A percentile compares a stretch with the other conserved stretches of the same genome.
These are phyloP conservation scores for Schizonepeta tenuifolia DNA, from an alignment of 257 asterid species.

Conservation along the genomic window DNA sequence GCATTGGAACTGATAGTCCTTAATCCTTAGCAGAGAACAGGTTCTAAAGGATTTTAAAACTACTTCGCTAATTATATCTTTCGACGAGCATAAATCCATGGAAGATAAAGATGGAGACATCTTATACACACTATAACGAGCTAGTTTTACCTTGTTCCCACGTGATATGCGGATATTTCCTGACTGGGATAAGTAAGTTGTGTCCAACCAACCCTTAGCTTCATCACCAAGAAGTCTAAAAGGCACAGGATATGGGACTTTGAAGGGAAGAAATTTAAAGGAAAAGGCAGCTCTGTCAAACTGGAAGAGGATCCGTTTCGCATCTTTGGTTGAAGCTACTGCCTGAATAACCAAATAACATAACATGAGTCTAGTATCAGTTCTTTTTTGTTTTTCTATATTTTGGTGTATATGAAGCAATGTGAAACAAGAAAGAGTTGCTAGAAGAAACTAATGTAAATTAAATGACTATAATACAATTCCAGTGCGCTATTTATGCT, in stretches of 20 bases:
- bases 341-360: conserved; percentile 54
- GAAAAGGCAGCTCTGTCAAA: conserved; percentile 93
- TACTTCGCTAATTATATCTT: too few relatives aligned
- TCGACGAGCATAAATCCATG: not conserved
- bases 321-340: conserved; percentile 70
- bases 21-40: conserved; percentile 38
- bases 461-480: not conserved
- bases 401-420: not conserved
- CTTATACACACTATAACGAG: not conserved
- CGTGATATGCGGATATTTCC: conserved; percentile 88
- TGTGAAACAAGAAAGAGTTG: not conserved
- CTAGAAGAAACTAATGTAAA: not conserved
- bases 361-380: not conserved
- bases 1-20: conserved; percentile 49
- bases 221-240: conserved; percentile 93
- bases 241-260: conserved; percentile 94
- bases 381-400: not conserved
- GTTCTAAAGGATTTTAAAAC: not conserved
- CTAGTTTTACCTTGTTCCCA: conserved; percentile 81
- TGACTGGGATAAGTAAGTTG: conserved; percentile 83
- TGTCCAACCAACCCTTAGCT: conserved; percentile 97
- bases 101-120: not conserved
- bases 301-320: conserved; percentile 71
- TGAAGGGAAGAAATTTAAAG: conserved; percentile 82
- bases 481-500: not conserved